Evolutionary conservation across 192 early-diverging fungal species (phyloP), one percentile per base, ranked within the genome.

Genomic region (Coemansia aciculifera): DNA sequence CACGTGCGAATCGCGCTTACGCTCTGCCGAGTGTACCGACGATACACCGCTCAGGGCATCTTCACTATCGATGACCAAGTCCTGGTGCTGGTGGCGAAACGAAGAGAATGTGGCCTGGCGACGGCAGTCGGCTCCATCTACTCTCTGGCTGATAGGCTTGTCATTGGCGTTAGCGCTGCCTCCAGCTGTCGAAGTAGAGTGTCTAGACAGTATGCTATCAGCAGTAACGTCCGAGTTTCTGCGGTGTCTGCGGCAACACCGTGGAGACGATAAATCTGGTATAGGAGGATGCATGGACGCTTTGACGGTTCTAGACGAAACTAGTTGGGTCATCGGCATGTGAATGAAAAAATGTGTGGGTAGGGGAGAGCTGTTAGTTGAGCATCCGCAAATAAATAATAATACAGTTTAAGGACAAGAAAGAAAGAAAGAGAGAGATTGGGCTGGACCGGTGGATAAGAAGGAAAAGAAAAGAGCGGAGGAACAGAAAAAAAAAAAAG

Each of bases 151-250:
- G 13, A 31, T 29, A 7, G 54, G 54, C 31, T 57, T 57, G 31
- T 23, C 38, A 46, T 21, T 69, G 54, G 43, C 38, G 39, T 31
- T 64, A 42, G 17, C 21, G 27, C 49, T 57, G 23, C 36, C 36
- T 36, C n/a, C 64, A 27, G 63, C 39, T 17, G 51, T 37, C 54
- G 64, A 8, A 51, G 34, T 42, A 32, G 39, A 37, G 62, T 54
- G 73, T 24, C 44, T 65, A 24, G 62, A 59, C 4, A 63, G 54
- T 40, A 40, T 61, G 56, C 54, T 69, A 24, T 65, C 73, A 7
- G 61, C 32, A 52, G 73, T 73, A 9, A 62, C 71, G 34, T 76
- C 79, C 19, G 79, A 76, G 68, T 68, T 71, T 43, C 74, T 57
- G 19, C 74, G 59, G 63, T 70, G 74, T 59, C 71, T 72, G 51